A percentile compares a stretch with the other conserved stretches of the same genome.
Conservation (phyloP, 164 flowering plant species). For the Kalanchoe fedtschenkoi region DNA sequence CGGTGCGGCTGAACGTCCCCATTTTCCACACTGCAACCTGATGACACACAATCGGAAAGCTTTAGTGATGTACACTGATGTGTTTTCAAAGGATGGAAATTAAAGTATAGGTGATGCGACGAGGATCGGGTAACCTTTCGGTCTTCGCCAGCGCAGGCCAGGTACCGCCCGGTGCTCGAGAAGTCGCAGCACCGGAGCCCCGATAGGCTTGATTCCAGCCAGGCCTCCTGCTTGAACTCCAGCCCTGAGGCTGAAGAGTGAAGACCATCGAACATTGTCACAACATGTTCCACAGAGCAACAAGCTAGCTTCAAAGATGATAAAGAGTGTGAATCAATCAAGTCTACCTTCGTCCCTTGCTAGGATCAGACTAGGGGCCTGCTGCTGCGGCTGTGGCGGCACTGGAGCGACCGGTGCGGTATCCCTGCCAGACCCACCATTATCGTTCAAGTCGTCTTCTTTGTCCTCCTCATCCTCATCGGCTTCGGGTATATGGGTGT, state of each 20-base stretch:
- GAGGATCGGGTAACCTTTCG: constrained; percentile 18
- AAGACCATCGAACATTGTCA: no score
- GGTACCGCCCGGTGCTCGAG: constrained; percentile 25
- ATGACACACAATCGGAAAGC: no score
- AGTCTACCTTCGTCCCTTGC: neutral
- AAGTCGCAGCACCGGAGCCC: constrained; percentile 33
- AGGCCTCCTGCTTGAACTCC: constrained; percentile 19
- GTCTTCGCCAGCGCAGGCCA: constrained; percentile 39
- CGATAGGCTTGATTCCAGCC: constrained; percentile 14
- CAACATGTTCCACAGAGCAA: neutral
- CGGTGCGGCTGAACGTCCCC: constrained; percentile 3
- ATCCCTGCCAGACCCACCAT: neutral
- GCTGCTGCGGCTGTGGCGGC: neutral
- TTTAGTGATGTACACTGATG: no score
- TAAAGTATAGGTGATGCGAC: no score
- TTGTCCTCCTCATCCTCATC: neutral
- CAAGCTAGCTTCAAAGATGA: no score
- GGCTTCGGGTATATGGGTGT: neutral
- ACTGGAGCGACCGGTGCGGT: neutral
- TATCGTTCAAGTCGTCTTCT: neutral
- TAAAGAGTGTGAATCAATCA: no score
- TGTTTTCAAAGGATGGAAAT: no score
- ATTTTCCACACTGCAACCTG: constrained; percentile 14
- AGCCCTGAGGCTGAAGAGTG: constrained; percentile 18
- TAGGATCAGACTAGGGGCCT: neutral